Conservation (phyloP, 2,329 filamentous ascomycete species). For the Diaporthe vexans region DNA sequence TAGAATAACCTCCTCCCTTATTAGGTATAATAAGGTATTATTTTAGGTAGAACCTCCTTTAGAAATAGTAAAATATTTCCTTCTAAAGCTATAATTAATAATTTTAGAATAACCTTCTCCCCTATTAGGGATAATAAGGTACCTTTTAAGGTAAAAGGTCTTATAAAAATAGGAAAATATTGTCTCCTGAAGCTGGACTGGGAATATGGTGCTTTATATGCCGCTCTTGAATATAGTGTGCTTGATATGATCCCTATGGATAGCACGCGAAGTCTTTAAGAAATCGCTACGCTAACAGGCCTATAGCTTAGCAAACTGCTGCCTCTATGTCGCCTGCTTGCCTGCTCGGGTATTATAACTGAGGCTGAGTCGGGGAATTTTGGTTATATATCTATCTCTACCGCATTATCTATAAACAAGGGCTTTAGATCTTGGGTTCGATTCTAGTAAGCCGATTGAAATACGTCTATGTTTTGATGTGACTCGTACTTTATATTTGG, state of each 20-base stretch:
- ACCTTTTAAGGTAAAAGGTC: no score
- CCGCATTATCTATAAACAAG: not conserved
- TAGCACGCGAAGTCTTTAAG: not conserved
- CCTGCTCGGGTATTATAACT: slow-evolving; percentile 3
- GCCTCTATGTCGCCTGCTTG: slow-evolving; percentile 6
- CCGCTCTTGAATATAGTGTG: not conserved
- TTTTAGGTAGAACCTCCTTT: no score
- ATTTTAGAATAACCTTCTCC: no score
- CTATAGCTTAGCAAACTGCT: not conserved
- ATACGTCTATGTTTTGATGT: no score
- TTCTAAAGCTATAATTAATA: no score
- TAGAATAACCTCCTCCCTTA: no score
- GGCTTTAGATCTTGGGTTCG: slow-evolving; percentile 19
- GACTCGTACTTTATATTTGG: no score
- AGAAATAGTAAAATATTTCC: no score
- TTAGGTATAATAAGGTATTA: no score
- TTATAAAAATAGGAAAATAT: no score
- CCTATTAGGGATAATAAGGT: no score
- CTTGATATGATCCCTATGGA: not conserved
- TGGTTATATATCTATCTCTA: slow-evolving; percentile 8
- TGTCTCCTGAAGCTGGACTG: not conserved
- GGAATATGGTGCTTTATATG: slow-evolving; percentile 20
- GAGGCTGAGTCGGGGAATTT: not conserved
- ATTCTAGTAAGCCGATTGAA: not conserved
- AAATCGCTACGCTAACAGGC: not conserved